phyloP scores from a whole-genome alignment of 768 basidiomycete genomes.

The Pleurotus eryngii region DNA sequence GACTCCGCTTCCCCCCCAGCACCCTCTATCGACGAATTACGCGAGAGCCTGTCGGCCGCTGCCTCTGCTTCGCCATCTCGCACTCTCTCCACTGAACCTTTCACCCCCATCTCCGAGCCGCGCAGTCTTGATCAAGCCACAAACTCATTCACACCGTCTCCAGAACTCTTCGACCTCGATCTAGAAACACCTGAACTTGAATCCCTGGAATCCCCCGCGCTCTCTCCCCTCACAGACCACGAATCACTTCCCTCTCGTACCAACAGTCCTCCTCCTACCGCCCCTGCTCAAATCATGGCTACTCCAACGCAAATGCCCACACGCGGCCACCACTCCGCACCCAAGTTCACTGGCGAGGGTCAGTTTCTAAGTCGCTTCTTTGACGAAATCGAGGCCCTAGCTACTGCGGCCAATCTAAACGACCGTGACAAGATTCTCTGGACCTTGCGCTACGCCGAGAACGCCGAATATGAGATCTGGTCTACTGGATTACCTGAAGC shows the following conservation, averaged over 20 bases:
- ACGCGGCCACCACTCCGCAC: neutral
- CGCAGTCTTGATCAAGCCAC: neutral
- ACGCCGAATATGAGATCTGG: slow-evolving; percentile 2
- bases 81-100: neutral
- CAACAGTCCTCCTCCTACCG: neutral
- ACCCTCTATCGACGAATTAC: neutral
- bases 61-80: neutral
- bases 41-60: neutral
- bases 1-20: neutral
- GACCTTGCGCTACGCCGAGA: neutral
- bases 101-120: neutral
- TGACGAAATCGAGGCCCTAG: neutral
- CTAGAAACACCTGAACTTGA: neutral
- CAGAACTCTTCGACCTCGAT: neutral
- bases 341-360: neutral
- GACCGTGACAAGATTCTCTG: neutral
- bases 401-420: neutral
- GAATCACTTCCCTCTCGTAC: neutral
- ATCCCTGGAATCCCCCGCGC: neutral
- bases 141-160: neutral
- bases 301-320: neutral
- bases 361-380: neutral
- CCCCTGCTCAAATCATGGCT: neutral
- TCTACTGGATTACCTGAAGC: neutral
- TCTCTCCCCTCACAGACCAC: neutral